Base-by-base conservation (phyloP, 345 rosid species). In the Stellera chamaejasme region DNA sequence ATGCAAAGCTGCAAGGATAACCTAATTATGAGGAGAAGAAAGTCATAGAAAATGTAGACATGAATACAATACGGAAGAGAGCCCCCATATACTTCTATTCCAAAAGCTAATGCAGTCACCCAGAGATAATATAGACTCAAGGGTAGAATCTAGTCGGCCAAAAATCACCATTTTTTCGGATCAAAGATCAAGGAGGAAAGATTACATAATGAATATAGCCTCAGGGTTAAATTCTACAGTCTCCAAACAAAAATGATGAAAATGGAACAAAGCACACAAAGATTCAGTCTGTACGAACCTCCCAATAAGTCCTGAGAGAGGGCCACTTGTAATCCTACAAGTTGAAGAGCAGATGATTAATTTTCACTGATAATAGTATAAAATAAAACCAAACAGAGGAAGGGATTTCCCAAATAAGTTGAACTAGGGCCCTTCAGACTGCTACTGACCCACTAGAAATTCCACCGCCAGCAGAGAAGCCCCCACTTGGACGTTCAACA, bases 401-500 rank as follows among this genome's bases (percentile, higher is more conserved):
- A 51, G 27, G 10, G 16, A 8, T 47, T 16, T 36, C 52, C 41
- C 25, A 12, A 47, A 10, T 65, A 43, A 62, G 65, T 48, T n/a
- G 45, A 13, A 50, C 7, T 2, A 58, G 28, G 51, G 54, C 45
- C 62, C 36, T 55, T 15, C 26, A 59, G 16, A 57, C 27, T 36
- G 48, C 53, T 26, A 71, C 96, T 69, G 66, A 83, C 96, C 96
- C 96, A 62, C 95, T 87, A 36, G 98, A 88, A 74, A 91, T 83
- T 48, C 96, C 92, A 58, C 90, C 98, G 75, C 96, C 98, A 56
- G 92, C 98, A 52, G 96, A 87, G 68, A 91, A 87, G 48, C 94
- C 96, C 67, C 96, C 97, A 77, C 86, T 89, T 62, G 92, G 90
- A 62, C 96, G 87, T 70, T 89, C 99, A 55, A 89, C 97, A 73